phyloP scores from a whole-genome alignment of 208 protist species.

The Tritrichomonas musculus region DNA sequence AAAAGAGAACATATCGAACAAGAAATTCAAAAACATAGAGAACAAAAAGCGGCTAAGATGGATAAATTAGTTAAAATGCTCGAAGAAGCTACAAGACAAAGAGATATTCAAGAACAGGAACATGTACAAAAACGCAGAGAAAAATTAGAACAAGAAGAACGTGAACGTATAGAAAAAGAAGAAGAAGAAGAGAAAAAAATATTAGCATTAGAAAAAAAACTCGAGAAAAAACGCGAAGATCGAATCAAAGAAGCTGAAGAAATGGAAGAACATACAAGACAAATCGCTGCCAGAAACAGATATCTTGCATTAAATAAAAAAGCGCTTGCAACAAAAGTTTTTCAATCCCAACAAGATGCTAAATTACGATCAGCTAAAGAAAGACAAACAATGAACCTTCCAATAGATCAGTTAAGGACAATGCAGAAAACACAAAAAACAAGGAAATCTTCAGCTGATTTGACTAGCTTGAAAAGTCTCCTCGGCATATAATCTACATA shows the following conservation, averaged over 20 bases:
- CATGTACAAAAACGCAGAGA: neutral
- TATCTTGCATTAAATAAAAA: slow-evolving; percentile 1
- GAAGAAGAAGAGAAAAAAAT: neutral
- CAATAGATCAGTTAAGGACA: neutral
- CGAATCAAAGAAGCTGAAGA: slow-evolving; percentile 14
- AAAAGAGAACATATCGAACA: neutral
- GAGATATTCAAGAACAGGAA: neutral
- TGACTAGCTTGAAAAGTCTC: neutral
- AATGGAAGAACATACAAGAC: slow-evolving; percentile 18
- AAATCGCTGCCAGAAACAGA: neutral
- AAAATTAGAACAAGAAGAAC: neutral
- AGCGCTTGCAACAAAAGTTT: neutral
- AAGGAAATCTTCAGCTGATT: neutral
- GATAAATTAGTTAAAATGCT: neutral
- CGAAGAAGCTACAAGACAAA: neutral
- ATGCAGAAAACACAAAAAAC: neutral
- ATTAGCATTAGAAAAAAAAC: neutral
- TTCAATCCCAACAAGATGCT: neutral
- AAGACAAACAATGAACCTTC: neutral
- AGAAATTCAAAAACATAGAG: neutral
- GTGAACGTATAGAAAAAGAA: neutral
- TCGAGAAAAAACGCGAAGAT: neutral
- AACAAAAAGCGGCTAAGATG: neutral
- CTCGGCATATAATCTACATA: neutral
- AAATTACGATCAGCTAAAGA: neutral